Evolutionary conservation across 805 yeast genomes (phyloP), one percentile per base, ranked within the genome.

Genomic region (Yamadazyma scolyti): DNA sequence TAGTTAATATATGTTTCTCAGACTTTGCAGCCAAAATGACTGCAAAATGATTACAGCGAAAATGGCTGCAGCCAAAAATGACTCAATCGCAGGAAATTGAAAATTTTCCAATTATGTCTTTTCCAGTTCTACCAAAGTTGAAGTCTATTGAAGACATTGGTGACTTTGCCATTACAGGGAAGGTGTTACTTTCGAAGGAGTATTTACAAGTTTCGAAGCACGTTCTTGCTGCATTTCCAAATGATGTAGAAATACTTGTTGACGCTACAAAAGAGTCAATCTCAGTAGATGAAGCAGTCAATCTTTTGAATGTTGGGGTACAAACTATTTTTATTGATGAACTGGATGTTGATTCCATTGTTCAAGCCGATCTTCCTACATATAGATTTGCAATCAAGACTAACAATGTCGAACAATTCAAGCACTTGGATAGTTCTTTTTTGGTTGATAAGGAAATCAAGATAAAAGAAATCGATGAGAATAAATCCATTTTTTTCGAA

Each of bases 221-320:
- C 36, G 60, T 50, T 21, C 44, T 59, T 20, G 42, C 46, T 30
- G 47, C 43, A 12, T 61, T 52, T 37, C 68, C 70, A 5, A 17
- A 34, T 19, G 44, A 47, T 18, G 42, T 59, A 20, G 50, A 50
- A 20, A 47, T 65, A 12, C 40, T 44, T 20, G 55, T 65, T 14
- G 68, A 61, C 39, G 58, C 58, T 15, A 37, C 52, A 2, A 33
- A 30, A 4, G 24, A 33, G 4, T 28, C 36, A 5, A 54, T 62
- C 20, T 53, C 60, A 16, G 62, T 65, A 23, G 82, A 79, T 36
- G 53, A 51, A 11, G 48, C 66, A 12, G 60, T 79, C 23, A 71
- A 62, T 6, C 49, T 82, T 22, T 65, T 84, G 35, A 82, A 84
- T 47, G 64, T 62, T 30, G 93, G 93, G 27, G 73, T 79, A 9